These are phyloP conservation scores for Suhomyces panamericanus DNA, from an alignment of 1,139 yeast genomes.

Conservation along the genomic window DNA sequence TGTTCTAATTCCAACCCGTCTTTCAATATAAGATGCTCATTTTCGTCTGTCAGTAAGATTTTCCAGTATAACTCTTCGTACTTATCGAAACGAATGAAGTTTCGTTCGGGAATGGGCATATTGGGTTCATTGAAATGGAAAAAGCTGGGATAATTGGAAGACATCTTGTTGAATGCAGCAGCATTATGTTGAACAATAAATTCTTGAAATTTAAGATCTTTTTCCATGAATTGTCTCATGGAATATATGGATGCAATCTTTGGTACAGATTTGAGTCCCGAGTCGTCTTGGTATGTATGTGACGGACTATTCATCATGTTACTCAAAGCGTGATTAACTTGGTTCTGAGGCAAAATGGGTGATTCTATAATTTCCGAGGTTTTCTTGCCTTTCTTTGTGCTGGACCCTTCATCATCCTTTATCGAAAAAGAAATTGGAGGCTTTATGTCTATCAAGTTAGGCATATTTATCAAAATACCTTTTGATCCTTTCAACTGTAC, in stretches of 20 bases:
- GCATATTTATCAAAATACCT: conserved; percentile 50
- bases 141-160: conserved; percentile 12
- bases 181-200: conserved; percentile 27
- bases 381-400: conserved; percentile 19
- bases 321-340: conserved; percentile 27
- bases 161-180: conserved; percentile 18
- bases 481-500: conserved; percentile 46
- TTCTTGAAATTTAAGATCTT: conserved; percentile 45
- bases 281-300: conserved; percentile 29
- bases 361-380: conserved; percentile 20
- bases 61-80: conserved; percentile 52
- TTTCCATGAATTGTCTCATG: conserved; percentile 53
- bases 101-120: conserved; percentile 22
- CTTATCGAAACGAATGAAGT: conserved; percentile 25
- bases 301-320: conserved; percentile 19
- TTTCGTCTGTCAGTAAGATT: conserved; percentile 32
- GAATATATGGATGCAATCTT: conserved; percentile 47
- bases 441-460: conserved; percentile 37
- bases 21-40: conserved; percentile 10
- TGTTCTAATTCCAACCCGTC: conserved; percentile 35
- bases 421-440: conserved; percentile 26
- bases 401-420: conserved; percentile 13
- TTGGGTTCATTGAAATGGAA: conserved; percentile 14
- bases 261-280: conserved; percentile 25
- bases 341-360: conserved; percentile 30